Base-by-base conservation (phyloP, 805 yeast species). In the Jamesozyma rosinii region DNA sequence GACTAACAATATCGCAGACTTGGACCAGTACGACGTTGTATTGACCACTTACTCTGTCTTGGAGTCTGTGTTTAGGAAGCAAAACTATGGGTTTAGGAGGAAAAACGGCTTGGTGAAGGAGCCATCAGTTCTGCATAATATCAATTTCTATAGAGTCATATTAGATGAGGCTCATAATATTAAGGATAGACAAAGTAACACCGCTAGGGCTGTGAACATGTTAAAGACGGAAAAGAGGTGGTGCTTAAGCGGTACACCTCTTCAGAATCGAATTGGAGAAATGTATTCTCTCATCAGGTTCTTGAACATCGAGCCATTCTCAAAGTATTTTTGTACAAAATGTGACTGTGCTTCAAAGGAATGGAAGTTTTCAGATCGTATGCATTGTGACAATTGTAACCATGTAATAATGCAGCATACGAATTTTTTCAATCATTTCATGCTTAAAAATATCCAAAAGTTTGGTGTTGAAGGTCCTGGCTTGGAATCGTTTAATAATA, bases 121-220 rank as follows among this genome's bases (percentile, higher is more conserved):
- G 49, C 71, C 72, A 47, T 81, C 94, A 19, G 75, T 80, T 0
- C 61, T 92, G 33, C 98, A 92, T 58, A 66, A 74, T 13, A 70
- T 84, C 36, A 71, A 75, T 34, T 92, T 88, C 60, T 83, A 87
- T 56, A 68, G 99, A 44, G 95, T 90, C 8, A 76, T 92, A 14
- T 67, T 92, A 41, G 99, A 92, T 65, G 99, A 92, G 60, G 98
- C 98, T 1, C 99, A 92, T 61, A 90, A 90, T 57, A 90, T 92
- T 68, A 92, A 92, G 59, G 97, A 92, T 61, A 74, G 97, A 45
- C 88, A 88, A 43, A 81, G 92, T 42, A 90, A 90, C 21, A 92
- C 98, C 0, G 89, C 97, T 0, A 80, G 83, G 52, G 95, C 97
- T 2, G 96, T 95, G 1, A 86, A 85, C 58, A 69, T 70, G 46